Evolutionary conservation across 192 early-diverging fungal genomes (phyloP).

Genomic region (Gryganskiella cystojenkinii): DNA sequence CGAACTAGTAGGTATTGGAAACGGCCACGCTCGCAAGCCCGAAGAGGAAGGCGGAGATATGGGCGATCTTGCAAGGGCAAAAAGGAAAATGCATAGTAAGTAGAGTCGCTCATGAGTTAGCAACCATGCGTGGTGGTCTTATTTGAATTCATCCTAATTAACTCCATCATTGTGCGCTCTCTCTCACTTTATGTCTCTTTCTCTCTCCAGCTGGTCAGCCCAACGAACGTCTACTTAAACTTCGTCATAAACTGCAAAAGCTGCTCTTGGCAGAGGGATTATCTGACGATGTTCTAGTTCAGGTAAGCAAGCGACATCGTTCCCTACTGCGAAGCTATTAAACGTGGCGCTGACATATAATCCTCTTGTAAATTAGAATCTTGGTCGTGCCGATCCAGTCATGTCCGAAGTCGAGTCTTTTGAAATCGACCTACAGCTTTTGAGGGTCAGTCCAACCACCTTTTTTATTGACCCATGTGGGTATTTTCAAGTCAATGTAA

Average conservation of each 20-base stretch:
- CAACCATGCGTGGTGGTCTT: background rate
- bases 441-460: slow-evolving; percentile 34
- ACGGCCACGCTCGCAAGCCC: slow-evolving; percentile 25
- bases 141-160: background rate
- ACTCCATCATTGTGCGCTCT: background rate
- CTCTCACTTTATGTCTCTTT: background rate
- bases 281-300: slow-evolving; percentile 34
- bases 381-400: slow-evolving; percentile 42
- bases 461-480: background rate
- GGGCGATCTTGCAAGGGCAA: slow-evolving; percentile 20
- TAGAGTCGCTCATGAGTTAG: no score
- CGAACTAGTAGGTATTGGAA: slow-evolving; percentile 1
- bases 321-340: no score
- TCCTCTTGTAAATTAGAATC: slow-evolving; percentile 35
- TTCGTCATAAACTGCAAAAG: slow-evolving; percentile 56
- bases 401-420: slow-evolving; percentile 53
- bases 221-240: slow-evolving; percentile 35
- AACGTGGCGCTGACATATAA: no score
- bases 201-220: slow-evolving; percentile 32
- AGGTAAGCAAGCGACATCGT: no score
- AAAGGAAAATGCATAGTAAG: slow-evolving; percentile 38
- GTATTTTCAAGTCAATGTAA: background rate
- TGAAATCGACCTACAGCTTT: slow-evolving; percentile 46
- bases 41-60: slow-evolving; percentile 25
- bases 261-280: slow-evolving; percentile 43